These are phyloP conservation scores for Daldinia concentrica DNA, from an alignment of 495 filamentous ascomycete species.

Conservation along the genomic window DNA sequence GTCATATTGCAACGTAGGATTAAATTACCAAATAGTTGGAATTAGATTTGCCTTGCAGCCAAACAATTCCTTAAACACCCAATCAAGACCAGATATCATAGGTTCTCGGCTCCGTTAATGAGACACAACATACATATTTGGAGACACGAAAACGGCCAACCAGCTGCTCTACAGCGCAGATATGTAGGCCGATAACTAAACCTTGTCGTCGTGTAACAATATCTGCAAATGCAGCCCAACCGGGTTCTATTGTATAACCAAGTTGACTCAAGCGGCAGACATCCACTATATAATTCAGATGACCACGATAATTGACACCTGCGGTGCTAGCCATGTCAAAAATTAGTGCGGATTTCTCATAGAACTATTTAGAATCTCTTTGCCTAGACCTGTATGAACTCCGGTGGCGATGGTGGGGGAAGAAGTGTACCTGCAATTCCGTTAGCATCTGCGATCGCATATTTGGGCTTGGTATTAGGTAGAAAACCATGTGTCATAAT, in stretches of 20 bases:
- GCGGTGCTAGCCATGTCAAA: background rate
- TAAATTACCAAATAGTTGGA: background rate
- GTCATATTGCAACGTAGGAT: background rate
- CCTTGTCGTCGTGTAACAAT: constrained; percentile 3
- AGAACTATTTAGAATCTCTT: background rate
- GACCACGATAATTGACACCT: constrained; percentile 1
- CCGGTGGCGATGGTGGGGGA: background rate
- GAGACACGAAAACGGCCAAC: constrained; percentile 17
- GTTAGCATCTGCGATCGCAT: background rate
- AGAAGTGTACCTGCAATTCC: background rate
- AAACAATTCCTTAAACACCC: background rate
- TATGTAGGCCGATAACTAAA: constrained; percentile 7
- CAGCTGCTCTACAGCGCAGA: background rate
- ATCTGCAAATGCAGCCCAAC: background rate
- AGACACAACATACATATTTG: background rate
- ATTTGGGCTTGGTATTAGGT: background rate
- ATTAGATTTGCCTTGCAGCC: background rate
- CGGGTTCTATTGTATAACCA: background rate
- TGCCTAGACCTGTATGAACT: background rate
- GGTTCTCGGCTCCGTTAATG: background rate
- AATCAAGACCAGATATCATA: background rate
- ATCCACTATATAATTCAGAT: background rate
- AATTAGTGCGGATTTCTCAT: background rate
- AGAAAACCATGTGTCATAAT: background rate
- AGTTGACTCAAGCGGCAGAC: background rate